Base-by-base conservation (phyloP, 257 asterid genomes). In the Perilla frutescens region DNA sequence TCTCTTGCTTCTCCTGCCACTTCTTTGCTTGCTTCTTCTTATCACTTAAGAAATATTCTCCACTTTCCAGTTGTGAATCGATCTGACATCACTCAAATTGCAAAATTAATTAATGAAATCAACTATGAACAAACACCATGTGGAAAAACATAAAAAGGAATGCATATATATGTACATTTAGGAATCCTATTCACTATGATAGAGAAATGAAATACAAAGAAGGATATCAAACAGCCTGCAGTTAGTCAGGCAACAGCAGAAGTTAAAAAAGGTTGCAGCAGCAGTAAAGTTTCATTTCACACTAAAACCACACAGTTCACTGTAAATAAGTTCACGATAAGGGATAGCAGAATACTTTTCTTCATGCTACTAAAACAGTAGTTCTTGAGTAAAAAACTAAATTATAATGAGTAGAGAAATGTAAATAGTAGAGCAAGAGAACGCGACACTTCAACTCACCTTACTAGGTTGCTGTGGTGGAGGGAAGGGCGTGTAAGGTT, bases 391-490 rank as follows among this genome's bases (percentile, higher is more conserved):
- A 20, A 20, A 20, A 20, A 20, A 20, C 26, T 20, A 20, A 20
- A 20, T 20, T 20, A 20, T 20, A 20, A 20, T 20, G 26, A 20
- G 26, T 20, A 20, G 26, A 20, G 26, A 20, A 20, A 20, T 20
- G 26, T 20, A 40, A 20, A 36, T n/a, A 66, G 59, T 43, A 11
- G 13, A 56, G 71, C 55, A 32, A 55, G 39, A 74, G 51, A 69
- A n/a, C 57, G 4, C 3, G 48, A 78, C 50, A 70, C 66, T 58
- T 37, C 6, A 26, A 74, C 89, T 84, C 72, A 94, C 98, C 95
- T 88, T 87, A 34, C 98, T 94, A 76, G 98, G 97, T 72, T 75
- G 96, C 77, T 88, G 97, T 0, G 97, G 96, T 41, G 97, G 98
- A 80, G 98, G 98, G 91, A 94, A 91, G 2, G 97, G 97, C 1